These are phyloP conservation scores for Dothistroma septosporum DNA, from an alignment of 2,329 filamentous ascomycete species.

Conservation along the genomic window DNA sequence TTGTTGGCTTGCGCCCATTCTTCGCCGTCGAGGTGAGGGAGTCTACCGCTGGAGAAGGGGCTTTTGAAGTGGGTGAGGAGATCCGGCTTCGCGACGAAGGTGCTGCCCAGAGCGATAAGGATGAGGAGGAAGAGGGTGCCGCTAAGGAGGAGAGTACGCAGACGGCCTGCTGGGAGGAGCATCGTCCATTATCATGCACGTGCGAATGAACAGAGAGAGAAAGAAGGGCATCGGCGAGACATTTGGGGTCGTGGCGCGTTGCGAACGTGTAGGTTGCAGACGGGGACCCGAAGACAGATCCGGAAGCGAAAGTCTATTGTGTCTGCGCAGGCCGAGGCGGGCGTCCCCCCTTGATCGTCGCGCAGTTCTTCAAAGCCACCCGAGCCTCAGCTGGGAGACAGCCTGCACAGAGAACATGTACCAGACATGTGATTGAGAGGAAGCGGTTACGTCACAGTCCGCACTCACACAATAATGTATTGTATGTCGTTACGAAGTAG, in stretches of 20 bases:
- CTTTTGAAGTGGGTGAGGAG: background rate
- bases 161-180: background rate
- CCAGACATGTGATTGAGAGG: background rate
- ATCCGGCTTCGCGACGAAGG: background rate
- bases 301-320: background rate
- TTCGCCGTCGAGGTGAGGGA: background rate
- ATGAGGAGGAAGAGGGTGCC: background rate
- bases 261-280: background rate
- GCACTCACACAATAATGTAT: background rate
- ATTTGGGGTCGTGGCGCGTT: background rate
- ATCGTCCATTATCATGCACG: background rate
- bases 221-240: background rate
- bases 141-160: background rate
- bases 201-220: background rate
- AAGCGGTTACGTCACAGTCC: too few species aligned
- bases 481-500: background rate
- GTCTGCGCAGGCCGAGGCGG: too few species aligned
- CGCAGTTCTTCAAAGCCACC: too few species aligned
- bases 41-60: background rate
- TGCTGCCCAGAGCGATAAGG: background rate
- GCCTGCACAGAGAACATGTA: too few species aligned
- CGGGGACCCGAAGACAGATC: background rate
- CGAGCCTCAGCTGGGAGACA: too few species aligned
- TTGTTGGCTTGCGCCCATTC: background rate
- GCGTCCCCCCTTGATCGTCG: too few species aligned